Base-by-base conservation (phyloP, 768 basidiomycete genomes). In the Psilocybe sp. region DNA sequence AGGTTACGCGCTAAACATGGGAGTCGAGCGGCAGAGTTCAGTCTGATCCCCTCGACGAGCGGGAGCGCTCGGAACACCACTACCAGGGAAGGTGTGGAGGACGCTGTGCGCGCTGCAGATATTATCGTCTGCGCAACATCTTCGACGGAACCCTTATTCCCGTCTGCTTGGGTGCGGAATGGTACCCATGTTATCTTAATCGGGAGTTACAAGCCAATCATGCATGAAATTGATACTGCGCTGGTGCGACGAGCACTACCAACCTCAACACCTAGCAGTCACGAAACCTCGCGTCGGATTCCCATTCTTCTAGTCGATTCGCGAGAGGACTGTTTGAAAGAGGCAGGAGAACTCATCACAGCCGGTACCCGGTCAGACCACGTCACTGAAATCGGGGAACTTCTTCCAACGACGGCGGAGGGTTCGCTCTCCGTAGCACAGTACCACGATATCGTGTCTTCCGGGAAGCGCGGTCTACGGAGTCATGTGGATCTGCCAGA, bases 321-420 rank as follows among this genome's bases (percentile, higher is more conserved):
- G 0, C 65, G 73, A 40, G 70, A 75, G 2, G 90, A 87, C 2
- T 92, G 89, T 59, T 53, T 72, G n/a, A 62, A 68, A 0, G 93
- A 95, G 63, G 89, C 92, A 0, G 92, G 93, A 0, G 93, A 96
- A 58, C 71, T 95, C 35, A 87, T 92, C 45, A 69, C 73, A 33
- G 79, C 85, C 0, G 62, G 63, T 0, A 41, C 83, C 8, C 51
- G 50, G 0, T 55, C 58, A 0, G 67, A 63, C 2, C 67, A 76
- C 19, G 55, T 90, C 53, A 64, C 79, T 4, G 92, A 93, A 63
- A 72, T 95, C 1, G 92, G 91, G 4, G 79, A 89, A 53, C 61
- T 87, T 13, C 67, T 87, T 39, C 60, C 61, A 8, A 37, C 35
- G 31, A 54, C 57, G 39, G 14, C 34, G n/a, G 36, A 47, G 28